phyloP scores from a whole-genome alignment of 768 basidiomycete species.

The Phaeolepiota aurea region DNA sequence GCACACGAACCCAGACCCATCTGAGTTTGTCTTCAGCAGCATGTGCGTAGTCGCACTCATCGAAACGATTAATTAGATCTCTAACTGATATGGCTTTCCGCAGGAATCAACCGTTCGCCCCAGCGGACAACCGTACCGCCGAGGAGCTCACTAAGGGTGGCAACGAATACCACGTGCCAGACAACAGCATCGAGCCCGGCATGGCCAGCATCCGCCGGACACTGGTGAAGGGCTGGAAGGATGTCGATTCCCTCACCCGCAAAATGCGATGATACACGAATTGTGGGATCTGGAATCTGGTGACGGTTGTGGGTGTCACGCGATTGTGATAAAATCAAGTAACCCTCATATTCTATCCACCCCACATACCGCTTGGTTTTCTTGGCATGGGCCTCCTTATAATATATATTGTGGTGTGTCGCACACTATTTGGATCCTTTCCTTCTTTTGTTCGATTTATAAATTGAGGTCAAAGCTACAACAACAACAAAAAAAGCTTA shows the following conservation, averaged over 20 bases:
- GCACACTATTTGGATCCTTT: too few species aligned
- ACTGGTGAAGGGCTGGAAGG: constrained; percentile 32
- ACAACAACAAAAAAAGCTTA: too few species aligned
- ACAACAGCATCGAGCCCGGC: constrained; percentile 19
- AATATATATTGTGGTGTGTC: too few species aligned
- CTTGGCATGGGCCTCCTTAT: too few species aligned
- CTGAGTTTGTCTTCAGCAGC: constrained; percentile 42
- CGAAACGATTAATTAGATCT: not conserved
- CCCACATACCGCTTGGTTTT: too few species aligned
- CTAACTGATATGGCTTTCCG: not conserved
- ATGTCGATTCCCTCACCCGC: constrained; percentile 28
- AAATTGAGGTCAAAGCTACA: too few species aligned
- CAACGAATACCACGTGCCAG: constrained; percentile 23
- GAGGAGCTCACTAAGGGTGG: constrained; percentile 36
- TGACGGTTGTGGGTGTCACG: too few species aligned
- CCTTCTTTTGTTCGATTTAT: too few species aligned
- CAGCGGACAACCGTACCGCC: constrained; percentile 50
- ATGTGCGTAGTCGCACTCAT: constrained; percentile 16
- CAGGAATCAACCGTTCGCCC: constrained; percentile 66
- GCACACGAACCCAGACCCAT: constrained; percentile 49
- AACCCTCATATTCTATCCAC: too few species aligned
- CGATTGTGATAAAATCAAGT: too few species aligned
- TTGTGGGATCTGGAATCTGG: too few species aligned
- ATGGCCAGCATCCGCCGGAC: constrained; percentile 28
- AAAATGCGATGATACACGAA: constrained; percentile 5